A percentile compares a stretch with the other conserved stretches of the same genome.
Conservation (phyloP, 2,329 filamentous ascomycete species). For the Byssothecium circinans region DNA sequence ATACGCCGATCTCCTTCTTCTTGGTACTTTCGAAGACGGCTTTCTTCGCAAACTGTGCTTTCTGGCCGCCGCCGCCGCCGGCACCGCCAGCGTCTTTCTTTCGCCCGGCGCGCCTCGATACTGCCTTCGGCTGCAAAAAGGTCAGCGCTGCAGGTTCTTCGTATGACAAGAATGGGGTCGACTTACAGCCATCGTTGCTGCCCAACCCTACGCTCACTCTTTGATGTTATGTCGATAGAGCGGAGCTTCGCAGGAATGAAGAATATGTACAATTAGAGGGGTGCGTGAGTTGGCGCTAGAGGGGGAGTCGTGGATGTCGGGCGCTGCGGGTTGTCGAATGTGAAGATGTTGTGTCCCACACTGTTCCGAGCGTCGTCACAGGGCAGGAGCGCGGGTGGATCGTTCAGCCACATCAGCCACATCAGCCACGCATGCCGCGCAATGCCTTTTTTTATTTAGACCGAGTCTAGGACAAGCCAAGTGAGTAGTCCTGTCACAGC, state of each 20-base stretch:
- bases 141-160: slow-evolving; percentile 21
- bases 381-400: neutral
- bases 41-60: slow-evolving; percentile 80
- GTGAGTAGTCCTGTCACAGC: no score
- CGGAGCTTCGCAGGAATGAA: neutral
- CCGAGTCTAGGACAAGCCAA: no score
- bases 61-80: slow-evolving; percentile 49
- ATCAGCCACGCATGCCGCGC: neutral
- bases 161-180: slow-evolving; percentile 8
- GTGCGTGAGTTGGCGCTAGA: neutral
- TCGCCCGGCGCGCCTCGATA: slow-evolving; percentile 61
- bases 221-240: slow-evolving; percentile 1
- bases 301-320: slow-evolving; percentile 5
- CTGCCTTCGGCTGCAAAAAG: slow-evolving; percentile 45
- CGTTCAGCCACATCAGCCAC: neutral
- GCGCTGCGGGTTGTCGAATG: slow-evolving; percentile 16
- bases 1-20: slow-evolving; percentile 99
- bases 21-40: slow-evolving; percentile 93
- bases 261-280: neutral
- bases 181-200: slow-evolving; percentile 35
- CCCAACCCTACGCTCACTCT: slow-evolving; percentile 32
- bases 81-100: slow-evolving; percentile 56
- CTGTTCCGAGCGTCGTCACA: slow-evolving; percentile 1
- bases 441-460: neutral
- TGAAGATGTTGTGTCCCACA: slow-evolving; percentile 7